Conservation (phyloP, 2,329 filamentous ascomycete species). For the Seiridium unicorne region DNA sequence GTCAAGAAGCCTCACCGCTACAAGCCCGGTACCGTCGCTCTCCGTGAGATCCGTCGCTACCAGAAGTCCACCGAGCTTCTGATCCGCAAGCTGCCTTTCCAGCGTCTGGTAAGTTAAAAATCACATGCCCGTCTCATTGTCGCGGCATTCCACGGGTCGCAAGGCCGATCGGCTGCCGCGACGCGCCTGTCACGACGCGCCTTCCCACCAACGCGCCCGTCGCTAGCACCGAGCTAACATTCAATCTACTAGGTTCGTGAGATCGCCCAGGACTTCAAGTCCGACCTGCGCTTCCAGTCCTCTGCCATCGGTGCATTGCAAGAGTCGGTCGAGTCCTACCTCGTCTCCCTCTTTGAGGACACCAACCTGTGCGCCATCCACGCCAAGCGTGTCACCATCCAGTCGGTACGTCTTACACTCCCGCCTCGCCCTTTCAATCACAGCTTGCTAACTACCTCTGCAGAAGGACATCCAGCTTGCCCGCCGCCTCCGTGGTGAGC, state of each 20-base stretch:
- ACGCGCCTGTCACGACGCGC: neutral
- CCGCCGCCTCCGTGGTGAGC: conserved; percentile 90
- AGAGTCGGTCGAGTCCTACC: conserved; percentile 98
- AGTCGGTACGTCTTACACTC: conserved; percentile 42
- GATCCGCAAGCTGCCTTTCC: conserved; percentile 96
- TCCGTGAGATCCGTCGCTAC: conserved; percentile 98
- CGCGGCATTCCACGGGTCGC: neutral
- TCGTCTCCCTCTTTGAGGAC: conserved; percentile 97
- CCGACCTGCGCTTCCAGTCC: conserved; percentile 94
- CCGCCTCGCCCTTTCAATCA: too few relatives aligned
- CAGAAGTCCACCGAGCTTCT: conserved; percentile 96
- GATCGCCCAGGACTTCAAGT: conserved; percentile 95
- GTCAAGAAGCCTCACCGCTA: conserved; percentile 94
- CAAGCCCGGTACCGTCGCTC: conserved; percentile 92
- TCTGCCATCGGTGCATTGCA: conserved; percentile 96
- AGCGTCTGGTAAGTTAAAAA: conserved; percentile 69
- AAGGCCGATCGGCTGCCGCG: neutral
- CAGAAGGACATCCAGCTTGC: conserved; percentile 93
- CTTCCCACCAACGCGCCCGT: conserved; percentile 2
- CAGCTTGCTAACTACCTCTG: too few relatives aligned
- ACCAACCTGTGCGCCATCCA: conserved; percentile 99
- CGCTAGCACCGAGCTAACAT: conserved; percentile 16
- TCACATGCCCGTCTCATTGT: neutral
- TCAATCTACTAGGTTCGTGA: conserved; percentile 66
- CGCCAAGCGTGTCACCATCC: conserved; percentile 99